Evolutionary conservation across 2,329 filamentous ascomycete species (phyloP).

Genomic region (Penicillium italicum): DNA sequence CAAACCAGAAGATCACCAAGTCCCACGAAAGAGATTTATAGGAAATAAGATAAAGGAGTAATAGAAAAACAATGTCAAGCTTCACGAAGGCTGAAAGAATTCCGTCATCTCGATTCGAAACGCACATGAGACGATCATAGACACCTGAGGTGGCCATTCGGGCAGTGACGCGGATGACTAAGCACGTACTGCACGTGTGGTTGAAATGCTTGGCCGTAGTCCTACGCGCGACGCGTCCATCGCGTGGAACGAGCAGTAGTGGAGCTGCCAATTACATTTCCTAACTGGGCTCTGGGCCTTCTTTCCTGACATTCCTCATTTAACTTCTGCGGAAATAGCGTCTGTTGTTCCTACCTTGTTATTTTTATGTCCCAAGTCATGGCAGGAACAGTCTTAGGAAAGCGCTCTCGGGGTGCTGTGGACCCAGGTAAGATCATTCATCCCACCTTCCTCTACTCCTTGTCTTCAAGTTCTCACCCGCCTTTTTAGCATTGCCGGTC

Average conservation of each 20-base stretch:
- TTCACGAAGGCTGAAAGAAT: background rate
- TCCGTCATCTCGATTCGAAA: constrained; percentile 12
- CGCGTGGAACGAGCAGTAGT: background rate
- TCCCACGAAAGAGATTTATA: constrained; percentile 2
- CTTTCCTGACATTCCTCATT: constrained; percentile 8
- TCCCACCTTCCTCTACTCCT: constrained; percentile 12
- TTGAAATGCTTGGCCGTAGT: background rate
- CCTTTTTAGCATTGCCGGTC: constrained; percentile 29
- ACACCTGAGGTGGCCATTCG: constrained; percentile 1
- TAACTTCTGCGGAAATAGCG: background rate
- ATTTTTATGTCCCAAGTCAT: constrained; percentile 29
- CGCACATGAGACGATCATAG: constrained; percentile 6
- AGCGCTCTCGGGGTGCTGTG: constrained; percentile 38
- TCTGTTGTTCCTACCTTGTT: background rate
- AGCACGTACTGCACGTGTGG: background rate
- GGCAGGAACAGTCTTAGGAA: constrained; percentile 43
- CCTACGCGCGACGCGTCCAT: constrained; percentile 6
- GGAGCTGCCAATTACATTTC: constrained; percentile 10
- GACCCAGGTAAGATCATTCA: constrained; percentile 38
- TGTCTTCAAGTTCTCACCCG: constrained; percentile 14
- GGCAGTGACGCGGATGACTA: constrained; percentile 9
- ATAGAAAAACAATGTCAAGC: background rate
- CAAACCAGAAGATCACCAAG: constrained; percentile 23
- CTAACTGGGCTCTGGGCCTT: constrained; percentile 2
- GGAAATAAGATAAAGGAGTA: background rate